Evolutionary conservation across 768 basidiomycete genomes (phyloP).

Genomic region (Pluteus cervinus): DNA sequence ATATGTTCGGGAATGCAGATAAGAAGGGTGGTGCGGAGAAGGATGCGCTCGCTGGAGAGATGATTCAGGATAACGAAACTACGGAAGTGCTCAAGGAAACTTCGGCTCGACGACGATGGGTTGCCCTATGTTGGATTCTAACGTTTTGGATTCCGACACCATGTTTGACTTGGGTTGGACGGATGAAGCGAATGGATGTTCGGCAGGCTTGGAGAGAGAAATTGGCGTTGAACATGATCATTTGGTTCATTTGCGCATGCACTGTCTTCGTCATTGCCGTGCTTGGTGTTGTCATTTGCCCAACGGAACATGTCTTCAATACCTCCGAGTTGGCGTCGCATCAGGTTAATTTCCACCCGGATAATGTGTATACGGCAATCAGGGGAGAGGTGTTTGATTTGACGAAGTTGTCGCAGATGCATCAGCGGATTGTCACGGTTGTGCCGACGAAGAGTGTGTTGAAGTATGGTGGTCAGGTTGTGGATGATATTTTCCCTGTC

Average conservation of each 20-base stretch:
- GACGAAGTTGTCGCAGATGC: slow-evolving; percentile 55
- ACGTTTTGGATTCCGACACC: slow-evolving; percentile 89
- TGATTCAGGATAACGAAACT: slow-evolving; percentile 84
- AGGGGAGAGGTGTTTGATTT: slow-evolving; percentile 96
- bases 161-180: slow-evolving; percentile 63
- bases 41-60: slow-evolving; percentile 79
- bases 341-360: slow-evolving; percentile 53
- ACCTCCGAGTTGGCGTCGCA: slow-evolving; percentile 69
- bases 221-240: slow-evolving; percentile 88
- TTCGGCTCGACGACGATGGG: slow-evolving; percentile 80
- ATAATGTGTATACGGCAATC: slow-evolving; percentile 76
- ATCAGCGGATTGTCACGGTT: slow-evolving; percentile 63
- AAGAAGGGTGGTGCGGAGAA: slow-evolving; percentile 71
- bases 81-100: slow-evolving; percentile 83
- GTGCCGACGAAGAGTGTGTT: slow-evolving; percentile 70
- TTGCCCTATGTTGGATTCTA: slow-evolving; percentile 77
- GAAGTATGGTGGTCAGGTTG: slow-evolving; percentile 75
- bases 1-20: slow-evolving; percentile 90
- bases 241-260: slow-evolving; percentile 89
- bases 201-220: slow-evolving; percentile 98
- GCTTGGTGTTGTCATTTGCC: slow-evolving; percentile 86
- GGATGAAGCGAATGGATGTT: slow-evolving; percentile 93
- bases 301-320: slow-evolving; percentile 89
- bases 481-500: slow-evolving; percentile 85
- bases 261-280: slow-evolving; percentile 92